These are phyloP conservation scores for Scleroderma citrinum DNA, from an alignment of 768 basidiomycete species.

Conservation along the genomic window DNA sequence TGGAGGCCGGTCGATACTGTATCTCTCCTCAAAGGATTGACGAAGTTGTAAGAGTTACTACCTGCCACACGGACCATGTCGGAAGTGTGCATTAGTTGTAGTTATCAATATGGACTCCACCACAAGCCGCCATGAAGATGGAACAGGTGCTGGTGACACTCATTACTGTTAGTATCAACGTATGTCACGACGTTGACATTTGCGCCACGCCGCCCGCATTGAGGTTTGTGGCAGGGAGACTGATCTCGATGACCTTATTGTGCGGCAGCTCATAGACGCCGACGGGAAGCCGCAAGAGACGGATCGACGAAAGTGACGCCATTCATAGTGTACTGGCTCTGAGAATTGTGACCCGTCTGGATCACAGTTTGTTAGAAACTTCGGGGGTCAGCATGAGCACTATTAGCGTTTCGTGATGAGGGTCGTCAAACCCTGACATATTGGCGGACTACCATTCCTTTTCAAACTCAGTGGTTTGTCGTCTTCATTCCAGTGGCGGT, in stretches of 20 bases:
- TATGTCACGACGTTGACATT: background rate
- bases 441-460: too few species aligned
- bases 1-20: constrained; percentile 28
- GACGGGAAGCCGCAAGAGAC: constrained; percentile 28
- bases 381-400: too few species aligned
- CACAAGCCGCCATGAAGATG: background rate
- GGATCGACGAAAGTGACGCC: constrained; percentile 26
- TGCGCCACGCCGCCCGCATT: constrained; percentile 12
- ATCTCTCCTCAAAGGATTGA: constrained; percentile 33
- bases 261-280: constrained; percentile 5
- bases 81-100: constrained; percentile 16
- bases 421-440: too few species aligned
- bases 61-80: constrained; percentile 32
- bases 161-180: constrained; percentile 22
- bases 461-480: too few species aligned
- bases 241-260: constrained; percentile 11
- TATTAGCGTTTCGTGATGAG: too few species aligned
- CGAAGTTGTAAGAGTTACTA: constrained; percentile 28
- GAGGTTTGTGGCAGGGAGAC: constrained; percentile 7
- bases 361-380: too few species aligned
- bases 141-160: background rate
- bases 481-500: too few species aligned
- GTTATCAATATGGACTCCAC: background rate
- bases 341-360: background rate
- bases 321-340: constrained; percentile 1